Percentiles rank a stretch among this genome's conserved stretches.
phyloP scores from a whole-genome alignment of 2,329 filamentous ascomycete genomes.

The Ilyonectria destructans region DNA sequence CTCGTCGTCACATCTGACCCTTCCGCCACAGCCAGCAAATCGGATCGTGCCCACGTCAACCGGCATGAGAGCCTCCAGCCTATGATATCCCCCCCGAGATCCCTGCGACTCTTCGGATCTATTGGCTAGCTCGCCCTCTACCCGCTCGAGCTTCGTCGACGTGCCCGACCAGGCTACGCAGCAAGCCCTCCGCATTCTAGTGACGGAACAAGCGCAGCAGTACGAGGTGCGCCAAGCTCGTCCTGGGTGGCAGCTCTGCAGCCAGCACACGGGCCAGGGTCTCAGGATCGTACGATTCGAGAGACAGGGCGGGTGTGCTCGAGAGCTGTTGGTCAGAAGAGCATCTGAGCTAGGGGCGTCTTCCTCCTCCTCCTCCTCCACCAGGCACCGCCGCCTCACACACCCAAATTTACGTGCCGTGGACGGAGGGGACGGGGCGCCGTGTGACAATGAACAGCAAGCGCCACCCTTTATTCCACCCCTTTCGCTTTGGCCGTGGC shows the following conservation, averaged over 20 bases:
- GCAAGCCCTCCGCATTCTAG: background rate
- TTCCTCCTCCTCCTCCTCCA: background rate
- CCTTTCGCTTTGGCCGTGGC: background rate
- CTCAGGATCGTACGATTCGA: slow-evolving; percentile 42
- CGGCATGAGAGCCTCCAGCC: background rate
- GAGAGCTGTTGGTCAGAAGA: slow-evolving; percentile 13
- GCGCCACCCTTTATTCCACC: slow-evolving; percentile 5
- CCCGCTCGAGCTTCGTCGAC: background rate
- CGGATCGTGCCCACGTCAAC: background rate
- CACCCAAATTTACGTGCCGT: background rate
- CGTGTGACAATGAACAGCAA: slow-evolving; percentile 22
- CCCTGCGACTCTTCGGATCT: background rate
- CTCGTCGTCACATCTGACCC: slow-evolving; percentile 5
- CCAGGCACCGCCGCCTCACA: background rate
- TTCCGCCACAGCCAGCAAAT: slow-evolving; percentile 5
- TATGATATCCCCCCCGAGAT: background rate
- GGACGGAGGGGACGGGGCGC: background rate
- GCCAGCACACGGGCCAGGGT: slow-evolving; percentile 2
- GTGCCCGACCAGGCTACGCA: background rate
- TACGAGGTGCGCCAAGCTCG: background rate
- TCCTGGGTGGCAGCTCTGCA: slow-evolving; percentile 7
- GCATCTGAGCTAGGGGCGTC: background rate
- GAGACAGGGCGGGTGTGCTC: slow-evolving; percentile 12
- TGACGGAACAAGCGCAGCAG: background rate
- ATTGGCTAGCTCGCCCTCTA: background rate